phyloP scores from a whole-genome alignment of 2,329 filamentous ascomycete genomes.

The Alternaria sp. region DNA sequence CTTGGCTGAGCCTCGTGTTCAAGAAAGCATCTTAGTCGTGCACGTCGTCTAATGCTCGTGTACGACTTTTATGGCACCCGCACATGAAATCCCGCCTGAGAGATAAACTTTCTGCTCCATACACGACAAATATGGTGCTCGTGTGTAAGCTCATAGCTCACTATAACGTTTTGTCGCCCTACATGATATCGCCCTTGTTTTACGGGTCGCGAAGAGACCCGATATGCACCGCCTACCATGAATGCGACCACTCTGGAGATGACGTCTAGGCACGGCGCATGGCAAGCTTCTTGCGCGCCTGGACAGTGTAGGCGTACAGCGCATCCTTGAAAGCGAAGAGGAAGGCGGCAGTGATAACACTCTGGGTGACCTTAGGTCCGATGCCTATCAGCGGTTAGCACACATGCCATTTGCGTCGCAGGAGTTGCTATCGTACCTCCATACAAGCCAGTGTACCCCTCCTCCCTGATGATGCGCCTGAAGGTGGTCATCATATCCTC shows the following conservation, averaged over 20 bases:
- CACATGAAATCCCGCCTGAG: not conserved
- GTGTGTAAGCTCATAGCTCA: not conserved
- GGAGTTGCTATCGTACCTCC: constrained; percentile 69
- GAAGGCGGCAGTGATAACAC: constrained; percentile 93
- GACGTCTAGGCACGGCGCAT: constrained; percentile 6
- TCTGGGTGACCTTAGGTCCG: constrained; percentile 94
- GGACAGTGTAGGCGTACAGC: constrained; percentile 83
- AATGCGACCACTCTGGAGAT: not conserved
- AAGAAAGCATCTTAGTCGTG: no score
- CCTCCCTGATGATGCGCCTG: constrained; percentile 80
- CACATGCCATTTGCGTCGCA: not conserved
- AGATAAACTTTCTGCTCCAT: not conserved
- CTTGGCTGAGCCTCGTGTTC: no score
- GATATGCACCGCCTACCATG: not conserved
- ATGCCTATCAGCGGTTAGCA: constrained; percentile 69
- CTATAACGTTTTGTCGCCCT: not conserved
- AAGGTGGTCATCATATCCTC: constrained; percentile 83
- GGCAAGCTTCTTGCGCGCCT: constrained; percentile 62
- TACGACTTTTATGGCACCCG: not conserved
- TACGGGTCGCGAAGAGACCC: not conserved
- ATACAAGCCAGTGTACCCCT: constrained; percentile 92
- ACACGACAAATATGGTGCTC: not conserved
- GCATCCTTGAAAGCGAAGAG: constrained; percentile 98
- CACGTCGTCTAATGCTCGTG: no score
- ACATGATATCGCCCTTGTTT: not conserved